phyloP scores from a whole-genome alignment of 768 basidiomycete genomes.

The Dacryopinax spathularia region DNA sequence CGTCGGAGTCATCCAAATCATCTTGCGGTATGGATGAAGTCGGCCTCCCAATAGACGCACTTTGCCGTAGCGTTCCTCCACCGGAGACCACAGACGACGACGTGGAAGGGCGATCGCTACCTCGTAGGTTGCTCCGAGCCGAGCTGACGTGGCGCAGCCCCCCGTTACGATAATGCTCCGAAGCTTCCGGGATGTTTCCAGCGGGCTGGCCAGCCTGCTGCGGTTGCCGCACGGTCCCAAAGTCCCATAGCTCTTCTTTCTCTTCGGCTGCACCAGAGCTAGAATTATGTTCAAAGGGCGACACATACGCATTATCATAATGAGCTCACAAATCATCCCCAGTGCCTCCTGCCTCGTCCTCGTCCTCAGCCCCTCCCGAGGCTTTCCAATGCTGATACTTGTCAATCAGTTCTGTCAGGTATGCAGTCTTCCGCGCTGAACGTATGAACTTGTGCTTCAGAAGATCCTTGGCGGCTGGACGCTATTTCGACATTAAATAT shows the following conservation, averaged over 20 bases:
- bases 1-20: slow-evolving; percentile 4
- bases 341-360: slow-evolving; percentile 53
- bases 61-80: background rate
- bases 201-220: slow-evolving; percentile 54
- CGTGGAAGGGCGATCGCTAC: slow-evolving; percentile 7
- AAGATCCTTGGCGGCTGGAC: slow-evolving; percentile 87
- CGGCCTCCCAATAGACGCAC: background rate
- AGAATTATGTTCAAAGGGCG: slow-evolving; percentile 12
- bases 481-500: slow-evolving; percentile 32
- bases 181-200: slow-evolving; percentile 48
- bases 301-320: background rate
- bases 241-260: slow-evolving; percentile 77
- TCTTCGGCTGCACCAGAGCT: slow-evolving; percentile 42
- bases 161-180: slow-evolving; percentile 40
- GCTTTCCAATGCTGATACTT: slow-evolving; percentile 85
- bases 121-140: background rate
- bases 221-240: slow-evolving; percentile 80
- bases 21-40: background rate
- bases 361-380: slow-evolving; percentile 64
- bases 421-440: slow-evolving; percentile 87
- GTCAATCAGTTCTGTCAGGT: slow-evolving; percentile 91
- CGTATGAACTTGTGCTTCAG: slow-evolving; percentile 93
- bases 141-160: background rate
- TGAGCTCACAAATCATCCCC: slow-evolving; percentile 48
- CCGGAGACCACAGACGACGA: slow-evolving; percentile 6